Evolutionary conservation across 1,139 yeast species (phyloP).

Genomic region (Zhuliangozyma blackwelliae): DNA sequence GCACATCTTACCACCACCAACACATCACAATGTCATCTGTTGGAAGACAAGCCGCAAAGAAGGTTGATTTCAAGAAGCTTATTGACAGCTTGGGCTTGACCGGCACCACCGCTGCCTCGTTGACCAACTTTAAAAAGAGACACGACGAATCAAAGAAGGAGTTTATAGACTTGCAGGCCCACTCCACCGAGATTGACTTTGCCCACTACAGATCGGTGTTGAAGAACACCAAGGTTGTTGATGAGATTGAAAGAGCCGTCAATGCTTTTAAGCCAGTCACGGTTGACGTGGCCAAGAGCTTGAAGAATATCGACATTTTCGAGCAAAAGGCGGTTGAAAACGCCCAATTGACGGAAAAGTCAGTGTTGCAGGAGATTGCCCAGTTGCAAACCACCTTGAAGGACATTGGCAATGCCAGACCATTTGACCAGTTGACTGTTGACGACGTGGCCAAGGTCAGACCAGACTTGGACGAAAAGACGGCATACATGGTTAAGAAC

Average conservation of each 20-base stretch:
- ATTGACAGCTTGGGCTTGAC: constrained; percentile 86
- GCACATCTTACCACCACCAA: too few relatives aligned
- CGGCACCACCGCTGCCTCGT: constrained; percentile 84
- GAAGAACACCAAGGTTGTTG: constrained; percentile 77
- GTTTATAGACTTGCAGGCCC: constrained; percentile 63
- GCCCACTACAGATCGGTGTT: constrained; percentile 71
- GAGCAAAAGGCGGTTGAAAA: constrained; percentile 94
- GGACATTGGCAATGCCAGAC: constrained; percentile 95
- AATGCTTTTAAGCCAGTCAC: constrained; percentile 75
- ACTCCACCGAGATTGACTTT: constrained; percentile 78
- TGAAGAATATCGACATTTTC: constrained; percentile 88
- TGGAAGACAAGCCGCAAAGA: constrained; percentile 71
- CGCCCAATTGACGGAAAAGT: constrained; percentile 88
- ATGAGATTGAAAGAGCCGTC: constrained; percentile 77
- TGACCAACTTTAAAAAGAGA: constrained; percentile 95
- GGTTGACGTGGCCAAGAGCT: constrained; percentile 82
- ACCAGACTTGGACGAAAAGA: constrained; percentile 97
- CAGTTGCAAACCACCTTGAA: constrained; percentile 83
- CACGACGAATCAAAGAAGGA: constrained; percentile 94
- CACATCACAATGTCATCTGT: constrained; percentile 35
- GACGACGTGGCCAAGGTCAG: constrained; percentile 93
- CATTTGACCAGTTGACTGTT: constrained; percentile 93
- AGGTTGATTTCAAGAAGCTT: constrained; percentile 93
- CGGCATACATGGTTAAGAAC: constrained; percentile 89
- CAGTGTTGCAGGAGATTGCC: constrained; percentile 80